Evolutionary conservation across 2,329 filamentous ascomycete species (phyloP).

Genomic region (Stemphylium beticola): DNA sequence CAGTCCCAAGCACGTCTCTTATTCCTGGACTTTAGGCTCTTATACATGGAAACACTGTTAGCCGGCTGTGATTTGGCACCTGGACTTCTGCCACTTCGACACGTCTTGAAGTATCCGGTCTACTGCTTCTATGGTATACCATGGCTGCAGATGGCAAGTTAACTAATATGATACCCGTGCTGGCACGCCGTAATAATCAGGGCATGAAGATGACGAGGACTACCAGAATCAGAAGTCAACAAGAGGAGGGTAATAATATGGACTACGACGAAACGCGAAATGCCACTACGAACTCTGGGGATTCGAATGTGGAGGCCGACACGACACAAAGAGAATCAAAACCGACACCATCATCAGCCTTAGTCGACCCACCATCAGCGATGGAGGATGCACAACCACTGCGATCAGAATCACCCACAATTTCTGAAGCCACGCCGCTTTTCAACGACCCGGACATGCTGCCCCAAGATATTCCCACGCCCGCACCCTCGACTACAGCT

Average conservation of each 20-base stretch:
- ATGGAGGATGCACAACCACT: not conserved
- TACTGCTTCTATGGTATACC: constrained; percentile 3
- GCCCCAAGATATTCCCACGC: not conserved
- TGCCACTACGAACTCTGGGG: not conserved
- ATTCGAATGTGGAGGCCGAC: not conserved
- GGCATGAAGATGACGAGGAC: not conserved
- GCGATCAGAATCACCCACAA: not conserved
- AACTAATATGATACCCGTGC: constrained; percentile 6
- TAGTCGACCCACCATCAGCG: not conserved
- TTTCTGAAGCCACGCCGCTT: not conserved
- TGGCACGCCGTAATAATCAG: constrained; percentile 2
- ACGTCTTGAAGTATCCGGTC: not conserved
- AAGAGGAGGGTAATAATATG: not conserved
- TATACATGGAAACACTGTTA: constrained; percentile 6
- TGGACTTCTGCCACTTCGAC: not conserved
- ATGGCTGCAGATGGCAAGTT: constrained; percentile 9
- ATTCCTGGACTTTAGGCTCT: not conserved
- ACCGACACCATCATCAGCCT: not conserved
- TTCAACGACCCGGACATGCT: not conserved
- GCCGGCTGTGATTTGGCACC: not conserved
- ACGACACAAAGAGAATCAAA: not conserved
- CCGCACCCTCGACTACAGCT: not conserved
- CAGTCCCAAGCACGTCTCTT: constrained; percentile 4
- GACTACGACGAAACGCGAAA: not conserved
- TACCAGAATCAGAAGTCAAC: not conserved